Percentiles rank a stretch among this genome's conserved stretches.
These are phyloP conservation scores for Petasospora fabianii DNA, from an alignment of 1,139 yeast genomes.

Conservation along the genomic window DNA sequence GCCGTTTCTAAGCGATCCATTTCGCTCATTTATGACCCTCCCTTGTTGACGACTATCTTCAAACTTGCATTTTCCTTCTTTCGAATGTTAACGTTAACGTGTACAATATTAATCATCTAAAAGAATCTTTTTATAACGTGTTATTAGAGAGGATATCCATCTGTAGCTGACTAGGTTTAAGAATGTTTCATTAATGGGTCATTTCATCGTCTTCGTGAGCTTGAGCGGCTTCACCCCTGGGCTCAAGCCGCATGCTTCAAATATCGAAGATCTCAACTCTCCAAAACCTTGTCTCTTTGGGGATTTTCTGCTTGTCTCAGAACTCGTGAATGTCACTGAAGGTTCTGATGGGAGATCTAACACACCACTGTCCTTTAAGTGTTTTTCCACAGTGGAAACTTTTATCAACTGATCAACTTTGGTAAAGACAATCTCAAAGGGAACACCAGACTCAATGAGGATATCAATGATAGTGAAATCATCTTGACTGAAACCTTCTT, in stretches of 20 bases:
- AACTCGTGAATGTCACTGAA: constrained; percentile 37
- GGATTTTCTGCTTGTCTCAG: constrained; percentile 28
- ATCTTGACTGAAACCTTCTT: constrained; percentile 50
- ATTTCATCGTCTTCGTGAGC: constrained; percentile 2
- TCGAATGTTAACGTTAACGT: constrained; percentile 5
- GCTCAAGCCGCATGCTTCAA: constrained; percentile 37
- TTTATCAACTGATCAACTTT: constrained; percentile 57
- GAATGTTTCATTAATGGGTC: too few relatives aligned
- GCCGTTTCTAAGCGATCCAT: constrained; percentile 36
- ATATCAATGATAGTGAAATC: constrained; percentile 53
- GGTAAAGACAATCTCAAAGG: constrained; percentile 73
- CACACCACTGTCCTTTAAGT: constrained; percentile 29
- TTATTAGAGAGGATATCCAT: not conserved
- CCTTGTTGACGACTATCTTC: too few relatives aligned
- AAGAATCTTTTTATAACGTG: not conserved
- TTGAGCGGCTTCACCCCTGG: constrained; percentile 26
- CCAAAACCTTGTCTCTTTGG: constrained; percentile 37
- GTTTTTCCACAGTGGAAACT: constrained; percentile 22
- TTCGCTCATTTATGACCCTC: too few relatives aligned
- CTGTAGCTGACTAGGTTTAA: too few relatives aligned
- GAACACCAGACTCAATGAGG: constrained; percentile 51
- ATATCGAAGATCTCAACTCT: constrained; percentile 34
- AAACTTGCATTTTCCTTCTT: constrained; percentile 7
- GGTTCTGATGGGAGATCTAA: constrained; percentile 33
- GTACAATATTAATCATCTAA: constrained; percentile 8